These are phyloP conservation scores for Backusella tarrabulga DNA, from an alignment of 192 early-diverging fungal genomes.

Conservation along the genomic window DNA sequence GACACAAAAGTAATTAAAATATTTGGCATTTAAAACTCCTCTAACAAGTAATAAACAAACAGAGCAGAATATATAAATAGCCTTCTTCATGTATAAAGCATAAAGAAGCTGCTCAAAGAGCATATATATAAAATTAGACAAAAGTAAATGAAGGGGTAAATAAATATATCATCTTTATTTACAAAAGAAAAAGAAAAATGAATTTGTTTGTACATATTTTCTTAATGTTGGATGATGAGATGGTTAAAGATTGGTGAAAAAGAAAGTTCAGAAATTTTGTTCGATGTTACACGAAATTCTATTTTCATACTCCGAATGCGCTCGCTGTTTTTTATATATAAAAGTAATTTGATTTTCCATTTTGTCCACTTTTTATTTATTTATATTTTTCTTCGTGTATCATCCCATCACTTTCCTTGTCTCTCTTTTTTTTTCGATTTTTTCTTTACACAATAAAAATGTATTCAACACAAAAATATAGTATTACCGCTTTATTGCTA, in stretches of 20 bases:
- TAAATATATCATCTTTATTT: too few relatives aligned
- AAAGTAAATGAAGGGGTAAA: too few relatives aligned
- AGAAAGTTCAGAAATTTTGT: background rate
- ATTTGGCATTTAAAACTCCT: background rate
- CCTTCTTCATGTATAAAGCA: background rate
- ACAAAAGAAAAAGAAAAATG: background rate
- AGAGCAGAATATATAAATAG: background rate
- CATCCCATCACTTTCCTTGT: constrained; percentile 3
- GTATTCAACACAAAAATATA: background rate
- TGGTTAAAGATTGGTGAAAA: background rate
- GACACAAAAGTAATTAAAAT: background rate
- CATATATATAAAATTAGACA: too few relatives aligned
- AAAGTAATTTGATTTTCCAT: background rate
- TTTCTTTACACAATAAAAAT: background rate
- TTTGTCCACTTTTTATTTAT: background rate
- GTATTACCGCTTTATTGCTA: background rate
- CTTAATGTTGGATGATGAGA: background rate
- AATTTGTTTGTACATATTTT: background rate
- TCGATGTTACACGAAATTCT: background rate
- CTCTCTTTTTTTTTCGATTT: background rate
- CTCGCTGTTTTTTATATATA: background rate
- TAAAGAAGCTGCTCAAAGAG: background rate
- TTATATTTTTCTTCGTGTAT: background rate
- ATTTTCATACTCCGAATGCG: background rate
- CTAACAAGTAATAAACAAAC: background rate